Percentiles rank a stretch among this genome's conserved stretches.
Conservation (phyloP, 2,329 filamentous ascomycete genomes). For the Botrytis tulipae region DNA sequence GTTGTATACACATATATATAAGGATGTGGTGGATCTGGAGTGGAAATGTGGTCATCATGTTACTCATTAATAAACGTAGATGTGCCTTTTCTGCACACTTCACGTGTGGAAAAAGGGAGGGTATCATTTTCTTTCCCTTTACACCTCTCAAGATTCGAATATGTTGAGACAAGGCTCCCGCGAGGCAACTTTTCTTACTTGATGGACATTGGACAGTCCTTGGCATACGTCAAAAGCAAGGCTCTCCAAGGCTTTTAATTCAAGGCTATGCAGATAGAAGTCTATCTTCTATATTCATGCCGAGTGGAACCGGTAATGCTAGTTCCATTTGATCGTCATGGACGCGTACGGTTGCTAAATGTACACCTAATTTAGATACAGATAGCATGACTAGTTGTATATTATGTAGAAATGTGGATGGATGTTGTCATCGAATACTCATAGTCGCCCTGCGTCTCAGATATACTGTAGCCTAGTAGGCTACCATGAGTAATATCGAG, state of each 20-base stretch:
- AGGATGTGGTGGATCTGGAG: background rate
- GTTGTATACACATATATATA: background rate
- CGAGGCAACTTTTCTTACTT: background rate
- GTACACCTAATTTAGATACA: background rate
- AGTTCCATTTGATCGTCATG: background rate
- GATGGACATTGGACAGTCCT: background rate
- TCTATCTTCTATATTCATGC: background rate
- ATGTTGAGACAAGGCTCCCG: background rate
- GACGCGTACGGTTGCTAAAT: background rate
- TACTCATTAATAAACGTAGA: background rate
- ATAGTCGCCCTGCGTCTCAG: background rate
- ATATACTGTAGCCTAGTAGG: slow-evolving; percentile 12
- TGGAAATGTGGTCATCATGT: background rate
- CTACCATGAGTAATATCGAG: background rate
- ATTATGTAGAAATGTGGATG: background rate
- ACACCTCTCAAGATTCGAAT: background rate
- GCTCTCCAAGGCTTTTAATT: background rate
- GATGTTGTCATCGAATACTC: background rate
- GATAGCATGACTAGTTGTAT: background rate
- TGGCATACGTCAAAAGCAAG: background rate
- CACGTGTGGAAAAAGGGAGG: background rate
- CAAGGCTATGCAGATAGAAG: background rate
- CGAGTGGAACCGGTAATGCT: background rate
- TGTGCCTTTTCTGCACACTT: background rate
- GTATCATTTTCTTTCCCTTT: background rate